Percentiles rank a stretch among this genome's conserved stretches.
These are phyloP conservation scores for Botrytis medusae DNA, from an alignment of 2,329 filamentous ascomycete genomes.

Conservation along the genomic window DNA sequence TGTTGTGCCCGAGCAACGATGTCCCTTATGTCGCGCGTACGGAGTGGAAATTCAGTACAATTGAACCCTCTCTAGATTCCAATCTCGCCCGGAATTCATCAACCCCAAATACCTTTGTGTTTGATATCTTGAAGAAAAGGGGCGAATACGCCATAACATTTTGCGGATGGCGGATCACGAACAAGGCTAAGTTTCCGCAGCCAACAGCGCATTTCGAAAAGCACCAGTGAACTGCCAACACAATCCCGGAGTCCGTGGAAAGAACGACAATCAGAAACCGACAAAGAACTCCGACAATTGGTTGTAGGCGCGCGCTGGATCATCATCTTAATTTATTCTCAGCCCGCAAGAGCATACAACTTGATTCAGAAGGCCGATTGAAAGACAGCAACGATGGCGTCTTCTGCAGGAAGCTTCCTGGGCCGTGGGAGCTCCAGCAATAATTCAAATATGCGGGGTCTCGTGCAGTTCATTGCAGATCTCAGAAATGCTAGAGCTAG, in stretches of 20 bases:
- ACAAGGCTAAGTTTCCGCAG: slow-evolving; percentile 23
- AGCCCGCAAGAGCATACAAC: neutral
- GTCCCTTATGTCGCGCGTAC: slow-evolving; percentile 13
- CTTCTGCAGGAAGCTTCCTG: slow-evolving; percentile 55
- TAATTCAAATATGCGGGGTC: slow-evolving; percentile 71
- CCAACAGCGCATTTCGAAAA: slow-evolving; percentile 18
- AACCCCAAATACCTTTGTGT: neutral
- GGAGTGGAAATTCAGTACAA: slow-evolving; percentile 9
- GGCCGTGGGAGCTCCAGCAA: slow-evolving; percentile 61
- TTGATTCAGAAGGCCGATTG: neutral
- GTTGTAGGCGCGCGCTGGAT: neutral
- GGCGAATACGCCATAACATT: slow-evolving; percentile 17
- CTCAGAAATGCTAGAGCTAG: slow-evolving; percentile 90
- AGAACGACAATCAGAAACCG: neutral
- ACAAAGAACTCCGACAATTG: neutral
- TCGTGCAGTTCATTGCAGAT: slow-evolving; percentile 98
- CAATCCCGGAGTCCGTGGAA: neutral
- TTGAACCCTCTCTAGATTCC: slow-evolving; percentile 3
- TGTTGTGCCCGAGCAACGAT: slow-evolving; percentile 2
- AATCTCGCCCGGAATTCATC: slow-evolving; percentile 7
- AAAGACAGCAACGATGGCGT: slow-evolving; percentile 32
- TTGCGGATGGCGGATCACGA: slow-evolving; percentile 19
- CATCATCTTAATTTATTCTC: neutral
- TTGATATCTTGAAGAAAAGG: slow-evolving; percentile 1
- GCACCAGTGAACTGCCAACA: slow-evolving; percentile 14